phyloP scores from a whole-genome alignment of 768 basidiomycete genomes.

The Phaeotremella fagi region DNA sequence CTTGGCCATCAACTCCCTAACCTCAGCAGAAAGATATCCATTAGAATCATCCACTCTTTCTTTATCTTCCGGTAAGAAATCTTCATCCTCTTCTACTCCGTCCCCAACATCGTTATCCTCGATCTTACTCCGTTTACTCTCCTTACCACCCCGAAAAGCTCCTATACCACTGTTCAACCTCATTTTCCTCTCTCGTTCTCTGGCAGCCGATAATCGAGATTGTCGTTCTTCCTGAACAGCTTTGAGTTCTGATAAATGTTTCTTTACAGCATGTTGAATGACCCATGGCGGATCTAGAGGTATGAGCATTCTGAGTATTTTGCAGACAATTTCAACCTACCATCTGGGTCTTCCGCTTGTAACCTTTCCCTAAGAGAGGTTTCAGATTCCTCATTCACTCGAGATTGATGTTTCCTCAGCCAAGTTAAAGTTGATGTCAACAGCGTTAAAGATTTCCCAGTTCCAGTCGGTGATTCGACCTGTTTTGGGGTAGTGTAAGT shows the following conservation, averaged over 20 bases:
- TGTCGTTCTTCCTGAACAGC: slow-evolving; percentile 11
- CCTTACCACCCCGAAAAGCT: slow-evolving; percentile 13
- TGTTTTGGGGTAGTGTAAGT: too few relatives aligned
- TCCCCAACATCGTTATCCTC: not conserved
- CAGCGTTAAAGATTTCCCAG: slow-evolving; percentile 45
- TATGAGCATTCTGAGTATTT: not conserved
- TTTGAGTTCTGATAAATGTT: slow-evolving; percentile 22
- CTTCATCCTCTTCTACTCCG: slow-evolving; percentile 54
- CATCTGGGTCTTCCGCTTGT: slow-evolving; percentile 30
- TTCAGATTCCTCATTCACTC: slow-evolving; percentile 22
- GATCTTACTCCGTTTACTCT: slow-evolving; percentile 1
- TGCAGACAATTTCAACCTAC: too few relatives aligned
- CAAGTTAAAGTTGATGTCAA: slow-evolving; percentile 46
- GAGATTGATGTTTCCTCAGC: slow-evolving; percentile 29
- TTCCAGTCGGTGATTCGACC: slow-evolving; percentile 48
- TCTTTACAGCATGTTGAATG: slow-evolving; percentile 40
- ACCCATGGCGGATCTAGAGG: slow-evolving; percentile 45
- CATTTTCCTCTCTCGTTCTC: slow-evolving; percentile 32
- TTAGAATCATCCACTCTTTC: slow-evolving; percentile 29
- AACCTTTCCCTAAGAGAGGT: slow-evolving; percentile 17
- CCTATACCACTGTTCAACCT: slow-evolving; percentile 1
- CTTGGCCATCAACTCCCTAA: slow-evolving; percentile 76
- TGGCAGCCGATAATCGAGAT: slow-evolving; percentile 26
- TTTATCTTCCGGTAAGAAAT: slow-evolving; percentile 65
- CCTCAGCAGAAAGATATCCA: slow-evolving; percentile 68